A percentile compares a stretch with the other conserved stretches of the same genome.
Conservation (phyloP, 331 rosid genomes). For the Quercus lobata region DNA sequence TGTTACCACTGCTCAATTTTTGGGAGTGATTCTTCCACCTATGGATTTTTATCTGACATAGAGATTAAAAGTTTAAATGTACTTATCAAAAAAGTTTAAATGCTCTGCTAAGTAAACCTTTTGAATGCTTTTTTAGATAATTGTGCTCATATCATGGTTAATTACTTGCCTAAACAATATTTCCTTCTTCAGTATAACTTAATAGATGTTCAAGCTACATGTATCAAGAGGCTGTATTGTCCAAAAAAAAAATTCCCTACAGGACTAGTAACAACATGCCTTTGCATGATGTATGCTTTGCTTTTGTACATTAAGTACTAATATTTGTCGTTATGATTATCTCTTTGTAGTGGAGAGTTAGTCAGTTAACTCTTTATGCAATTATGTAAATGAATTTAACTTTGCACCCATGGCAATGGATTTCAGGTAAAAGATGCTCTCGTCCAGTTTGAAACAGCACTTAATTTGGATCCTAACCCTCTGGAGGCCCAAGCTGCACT, state of each 20-base stretch:
- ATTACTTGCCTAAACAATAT: not conserved
- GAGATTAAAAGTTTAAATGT: not conserved
- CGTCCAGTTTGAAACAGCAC: slow-evolving; percentile 80
- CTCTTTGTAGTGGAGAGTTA: not conserved
- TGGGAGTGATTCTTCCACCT: not conserved
- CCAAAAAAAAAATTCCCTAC: not conserved
- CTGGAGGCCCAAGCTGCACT: slow-evolving; percentile 92
- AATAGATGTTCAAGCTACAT: not conserved
- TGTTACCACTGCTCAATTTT: not conserved
- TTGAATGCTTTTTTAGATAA: not conserved
- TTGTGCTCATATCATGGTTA: not conserved
- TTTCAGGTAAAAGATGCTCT: slow-evolving; percentile 95
- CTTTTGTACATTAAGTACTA: not conserved
- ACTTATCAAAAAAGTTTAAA: not conserved
- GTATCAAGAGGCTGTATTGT: not conserved
- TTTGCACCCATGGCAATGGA: slow-evolving; percentile 8
- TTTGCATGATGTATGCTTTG: not conserved
- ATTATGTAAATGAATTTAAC: not conserved
- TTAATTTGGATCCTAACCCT: slow-evolving; percentile 75
- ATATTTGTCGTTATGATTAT: not conserved
- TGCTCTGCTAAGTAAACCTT: not conserved
- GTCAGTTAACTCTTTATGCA: not conserved
- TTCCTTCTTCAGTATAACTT: not conserved
- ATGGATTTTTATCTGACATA: not conserved
- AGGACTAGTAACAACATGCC: not conserved